Percentiles rank a stretch among this genome's conserved stretches.
Conservation (phyloP, 2,329 filamentous ascomycete genomes). For the Knufia fluminis region DNA sequence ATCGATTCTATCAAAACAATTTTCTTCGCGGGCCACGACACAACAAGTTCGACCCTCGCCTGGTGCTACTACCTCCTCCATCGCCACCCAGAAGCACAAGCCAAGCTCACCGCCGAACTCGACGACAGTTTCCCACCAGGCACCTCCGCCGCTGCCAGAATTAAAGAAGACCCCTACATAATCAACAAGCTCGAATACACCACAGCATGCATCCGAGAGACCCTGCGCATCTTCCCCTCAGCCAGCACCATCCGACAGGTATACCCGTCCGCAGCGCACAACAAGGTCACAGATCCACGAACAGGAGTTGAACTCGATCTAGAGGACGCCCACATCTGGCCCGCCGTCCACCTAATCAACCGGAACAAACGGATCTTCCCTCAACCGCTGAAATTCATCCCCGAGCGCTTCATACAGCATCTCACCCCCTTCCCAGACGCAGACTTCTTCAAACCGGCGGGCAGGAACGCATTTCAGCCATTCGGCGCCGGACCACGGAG, state of each 20-base stretch:
- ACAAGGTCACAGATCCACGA: conserved; percentile 13
- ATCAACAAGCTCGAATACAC: conserved; percentile 46
- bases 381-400: conserved; percentile 38
- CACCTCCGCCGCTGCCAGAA: conserved; percentile 25
- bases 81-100: conserved; percentile 26
- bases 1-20: conserved; percentile 26
- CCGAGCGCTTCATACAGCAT: conserved; percentile 37
- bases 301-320: conserved; percentile 17
- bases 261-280: background rate
- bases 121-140: conserved; percentile 42
- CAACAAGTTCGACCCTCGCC: conserved; percentile 16
- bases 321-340: conserved; percentile 17
- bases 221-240: conserved; percentile 43
- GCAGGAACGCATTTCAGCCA: conserved; percentile 43
- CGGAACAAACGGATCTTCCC: conserved; percentile 36
- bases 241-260: conserved; percentile 17
- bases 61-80: conserved; percentile 35
- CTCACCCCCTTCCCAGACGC: conserved; percentile 16
- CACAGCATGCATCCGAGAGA: conserved; percentile 45
- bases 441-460: conserved; percentile 28
- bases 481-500: conserved; percentile 48
- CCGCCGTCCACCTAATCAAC: conserved; percentile 26
- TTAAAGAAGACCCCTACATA: conserved; percentile 36
- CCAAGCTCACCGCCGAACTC: conserved; percentile 40
- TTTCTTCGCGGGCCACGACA: conserved; percentile 26